These are phyloP conservation scores for Stentor roeselii DNA, from an alignment of 73 alveolate genomes.

Conservation along the genomic window DNA sequence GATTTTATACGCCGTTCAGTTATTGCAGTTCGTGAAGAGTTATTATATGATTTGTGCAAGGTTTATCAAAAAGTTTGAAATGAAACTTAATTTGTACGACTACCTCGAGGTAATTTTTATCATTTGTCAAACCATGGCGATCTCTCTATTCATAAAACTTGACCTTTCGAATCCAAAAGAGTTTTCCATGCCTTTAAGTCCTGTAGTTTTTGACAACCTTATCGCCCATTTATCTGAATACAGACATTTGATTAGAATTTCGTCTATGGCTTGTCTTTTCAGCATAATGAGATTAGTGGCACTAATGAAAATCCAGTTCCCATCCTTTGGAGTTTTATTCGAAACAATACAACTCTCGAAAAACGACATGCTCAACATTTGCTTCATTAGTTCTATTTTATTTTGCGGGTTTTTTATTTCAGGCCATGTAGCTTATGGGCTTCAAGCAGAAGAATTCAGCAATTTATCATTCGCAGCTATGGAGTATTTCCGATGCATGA, in stretches of 20 bases:
- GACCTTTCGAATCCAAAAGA: not conserved
- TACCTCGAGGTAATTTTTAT: constrained; percentile 35
- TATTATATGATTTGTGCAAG: not conserved
- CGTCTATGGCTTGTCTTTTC: constrained; percentile 43
- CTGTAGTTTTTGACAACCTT: constrained; percentile 30
- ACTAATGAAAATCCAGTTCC: constrained; percentile 53
- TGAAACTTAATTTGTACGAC: constrained; percentile 26
- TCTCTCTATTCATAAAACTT: not conserved
- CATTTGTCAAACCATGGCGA: constrained; percentile 22
- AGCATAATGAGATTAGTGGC: constrained; percentile 46
- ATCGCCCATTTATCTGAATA: not conserved
- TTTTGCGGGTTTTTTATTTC: not conserved
- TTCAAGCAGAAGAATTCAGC: not conserved
- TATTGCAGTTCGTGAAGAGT: not conserved
- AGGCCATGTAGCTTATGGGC: not conserved
- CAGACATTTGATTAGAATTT: constrained; percentile 30
- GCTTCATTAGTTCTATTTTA: not conserved
- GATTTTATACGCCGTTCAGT: constrained; percentile 7
- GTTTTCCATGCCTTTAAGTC: constrained; percentile 35
- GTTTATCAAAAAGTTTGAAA: constrained; percentile 9
- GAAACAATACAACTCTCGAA: constrained; percentile 60
- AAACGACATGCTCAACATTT: constrained; percentile 37
- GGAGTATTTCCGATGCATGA: not conserved
- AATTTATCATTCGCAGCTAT: not conserved
- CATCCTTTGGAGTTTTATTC: constrained; percentile 70